A percentile compares a stretch with the other conserved stretches of the same genome.
Evolutionary conservation across 2,329 filamentous ascomycete species (phyloP).

Genomic region (Zasmidium angulare): DNA sequence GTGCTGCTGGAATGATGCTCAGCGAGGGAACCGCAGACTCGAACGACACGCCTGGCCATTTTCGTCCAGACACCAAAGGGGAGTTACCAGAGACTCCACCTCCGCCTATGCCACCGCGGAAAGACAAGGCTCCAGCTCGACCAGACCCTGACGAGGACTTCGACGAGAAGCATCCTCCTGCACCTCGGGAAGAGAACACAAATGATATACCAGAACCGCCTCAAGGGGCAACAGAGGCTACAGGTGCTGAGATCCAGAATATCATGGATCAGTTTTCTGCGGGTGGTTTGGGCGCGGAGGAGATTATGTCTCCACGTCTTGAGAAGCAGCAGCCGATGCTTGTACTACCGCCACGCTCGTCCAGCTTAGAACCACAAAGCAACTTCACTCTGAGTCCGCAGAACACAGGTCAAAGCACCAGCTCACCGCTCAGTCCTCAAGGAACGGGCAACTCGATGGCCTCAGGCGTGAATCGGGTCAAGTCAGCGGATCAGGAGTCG

Average conservation of each 20-base stretch:
- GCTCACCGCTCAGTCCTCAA: conserved; percentile 22
- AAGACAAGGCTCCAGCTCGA: conserved; percentile 24
- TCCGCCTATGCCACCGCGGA: conserved; percentile 32
- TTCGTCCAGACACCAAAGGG: conserved; percentile 13
- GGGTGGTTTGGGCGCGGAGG: conserved; percentile 61
- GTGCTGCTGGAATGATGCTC: conserved; percentile 29
- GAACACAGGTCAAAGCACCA: conserved; percentile 23
- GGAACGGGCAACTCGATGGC: conserved; percentile 28
- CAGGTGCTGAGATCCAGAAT: conserved; percentile 80
- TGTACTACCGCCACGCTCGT: conserved; percentile 76
- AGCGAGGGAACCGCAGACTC: conserved; percentile 5
- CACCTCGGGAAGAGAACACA: conserved; percentile 24
- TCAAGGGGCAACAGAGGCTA: conserved; percentile 36
- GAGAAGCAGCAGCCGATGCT: conserved; percentile 80
- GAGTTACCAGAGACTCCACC: conserved; percentile 29
- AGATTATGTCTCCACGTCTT: conserved; percentile 88
- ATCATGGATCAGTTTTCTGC: conserved; percentile 96
- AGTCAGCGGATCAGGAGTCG: conserved; percentile 30
- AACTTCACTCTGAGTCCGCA: conserved; percentile 27
- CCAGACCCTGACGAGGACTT: conserved; percentile 20
- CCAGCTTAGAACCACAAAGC: conserved; percentile 71
- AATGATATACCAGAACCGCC: conserved; percentile 51
- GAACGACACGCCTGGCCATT: neutral
- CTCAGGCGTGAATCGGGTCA: conserved; percentile 22
- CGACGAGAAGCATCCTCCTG: conserved; percentile 32